phyloP scores from a whole-genome alignment of 768 basidiomycete species.

The Tylopilus sp. region DNA sequence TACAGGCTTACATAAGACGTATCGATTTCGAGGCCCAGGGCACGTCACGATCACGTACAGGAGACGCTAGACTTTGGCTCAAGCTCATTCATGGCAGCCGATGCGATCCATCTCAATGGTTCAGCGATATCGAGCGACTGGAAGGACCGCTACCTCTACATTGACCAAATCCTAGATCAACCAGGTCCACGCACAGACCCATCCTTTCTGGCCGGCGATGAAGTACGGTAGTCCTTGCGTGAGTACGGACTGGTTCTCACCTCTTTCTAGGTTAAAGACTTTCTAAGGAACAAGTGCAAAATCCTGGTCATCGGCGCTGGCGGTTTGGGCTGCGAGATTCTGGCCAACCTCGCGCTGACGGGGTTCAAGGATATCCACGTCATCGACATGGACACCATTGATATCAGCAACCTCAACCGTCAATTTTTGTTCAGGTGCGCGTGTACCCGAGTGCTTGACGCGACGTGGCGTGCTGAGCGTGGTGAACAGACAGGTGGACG shows the following conservation, averaged over 20 bases:
- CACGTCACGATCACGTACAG: conserved; percentile 3
- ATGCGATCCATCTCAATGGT: conserved; percentile 33
- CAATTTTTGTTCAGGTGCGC: conserved; percentile 94
- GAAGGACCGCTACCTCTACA: conserved; percentile 68
- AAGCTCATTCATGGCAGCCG: conserved; percentile 22
- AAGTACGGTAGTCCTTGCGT: conserved; percentile 42
- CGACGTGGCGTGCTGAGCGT: not conserved
- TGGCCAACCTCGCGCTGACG: conserved; percentile 91
- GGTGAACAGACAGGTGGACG: conserved; percentile 69
- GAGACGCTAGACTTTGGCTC: conserved; percentile 13
- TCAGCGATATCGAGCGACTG: conserved; percentile 40
- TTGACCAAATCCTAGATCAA: conserved; percentile 82
- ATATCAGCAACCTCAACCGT: conserved; percentile 97
- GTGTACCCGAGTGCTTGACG: not conserved
- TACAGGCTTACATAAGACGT: conserved; percentile 26
- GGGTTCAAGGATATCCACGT: conserved; percentile 99
- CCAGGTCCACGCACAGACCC: conserved; percentile 90
- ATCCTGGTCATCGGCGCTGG: conserved; percentile 98
- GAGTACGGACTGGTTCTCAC: not conserved
- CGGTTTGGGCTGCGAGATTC: conserved; percentile 95
- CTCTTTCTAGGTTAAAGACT: conserved; percentile 70
- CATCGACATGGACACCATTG: conserved; percentile 99
- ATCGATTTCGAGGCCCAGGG: not conserved
- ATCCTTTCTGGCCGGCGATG: conserved; percentile 76
- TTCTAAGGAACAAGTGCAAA: conserved; percentile 81